phyloP scores from a whole-genome alignment of 495 filamentous ascomycete species.

The Hypomontagnella monticulosa region DNA sequence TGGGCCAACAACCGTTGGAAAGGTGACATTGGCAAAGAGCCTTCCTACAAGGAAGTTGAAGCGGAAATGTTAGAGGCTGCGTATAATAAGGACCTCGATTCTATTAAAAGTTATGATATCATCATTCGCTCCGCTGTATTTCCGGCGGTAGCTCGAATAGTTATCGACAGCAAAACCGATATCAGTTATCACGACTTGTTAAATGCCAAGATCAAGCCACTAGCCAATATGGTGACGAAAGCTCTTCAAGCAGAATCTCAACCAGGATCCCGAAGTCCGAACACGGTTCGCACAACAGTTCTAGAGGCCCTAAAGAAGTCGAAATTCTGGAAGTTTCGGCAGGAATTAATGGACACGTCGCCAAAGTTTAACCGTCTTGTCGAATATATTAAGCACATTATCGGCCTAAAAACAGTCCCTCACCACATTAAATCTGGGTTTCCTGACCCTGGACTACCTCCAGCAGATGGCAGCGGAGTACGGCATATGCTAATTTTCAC shows the following conservation, averaged over 20 bases:
- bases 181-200: background rate
- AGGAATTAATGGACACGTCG: background rate
- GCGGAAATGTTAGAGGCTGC: no score
- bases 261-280: background rate
- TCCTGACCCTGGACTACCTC: background rate
- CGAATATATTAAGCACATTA: slow-evolving; percentile 6
- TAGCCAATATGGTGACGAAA: background rate
- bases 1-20: no score
- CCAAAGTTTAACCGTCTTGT: background rate
- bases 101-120: background rate
- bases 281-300: no score
- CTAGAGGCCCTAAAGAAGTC: background rate
- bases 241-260: no score
- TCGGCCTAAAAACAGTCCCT: background rate
- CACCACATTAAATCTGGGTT: no score
- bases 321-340: background rate
- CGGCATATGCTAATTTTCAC: slow-evolving; percentile 9
- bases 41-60: no score
- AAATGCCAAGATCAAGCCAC: background rate
- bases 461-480: background rate
- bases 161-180: background rate
- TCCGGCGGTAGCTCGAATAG: slow-evolving; percentile 1
- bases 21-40: no score
- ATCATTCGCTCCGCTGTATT: slow-evolving; percentile 9
- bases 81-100: no score